Conservation (phyloP, 2,329 filamentous ascomycete species). For the Cadophora gregata region DNA sequence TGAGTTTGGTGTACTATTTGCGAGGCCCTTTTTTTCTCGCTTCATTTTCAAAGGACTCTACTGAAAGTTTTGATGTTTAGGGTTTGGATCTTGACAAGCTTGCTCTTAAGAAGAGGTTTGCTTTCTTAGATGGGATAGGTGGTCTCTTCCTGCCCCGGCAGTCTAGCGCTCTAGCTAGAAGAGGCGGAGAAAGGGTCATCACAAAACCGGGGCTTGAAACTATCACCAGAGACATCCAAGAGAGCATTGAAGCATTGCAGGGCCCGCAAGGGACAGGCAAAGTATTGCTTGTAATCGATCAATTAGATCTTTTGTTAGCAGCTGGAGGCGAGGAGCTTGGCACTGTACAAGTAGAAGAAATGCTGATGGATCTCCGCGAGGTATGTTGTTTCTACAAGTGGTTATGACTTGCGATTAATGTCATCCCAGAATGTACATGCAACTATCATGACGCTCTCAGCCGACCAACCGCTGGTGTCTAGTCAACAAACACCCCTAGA, state of each 20-base stretch:
- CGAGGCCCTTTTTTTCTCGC: no score
- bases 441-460: constrained; percentile 70
- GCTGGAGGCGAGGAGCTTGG: constrained; percentile 54
- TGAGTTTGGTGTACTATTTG: no score
- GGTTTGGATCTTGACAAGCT: constrained; percentile 74
- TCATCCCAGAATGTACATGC: constrained; percentile 63
- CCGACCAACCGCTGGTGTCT: constrained; percentile 74
- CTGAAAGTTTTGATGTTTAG: constrained; percentile 46
- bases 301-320: constrained; percentile 69
- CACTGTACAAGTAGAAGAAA: constrained; percentile 56
- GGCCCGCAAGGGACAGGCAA: constrained; percentile 40
- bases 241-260: constrained; percentile 31
- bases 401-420: not conserved
- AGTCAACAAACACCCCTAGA: constrained; percentile 69
- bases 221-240: constrained; percentile 33
- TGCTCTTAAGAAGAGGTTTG: constrained; percentile 63
- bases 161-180: constrained; percentile 13
- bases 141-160: constrained; percentile 36
- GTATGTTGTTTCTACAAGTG: constrained; percentile 50
- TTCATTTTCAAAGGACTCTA: not conserved
- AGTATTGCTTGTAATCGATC: constrained; percentile 68
- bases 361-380: constrained; percentile 66
- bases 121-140: constrained; percentile 72
- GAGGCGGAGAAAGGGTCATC: constrained; percentile 28
- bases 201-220: constrained; percentile 27